These are phyloP conservation scores for Fusarium sp. DNA, from an alignment of 2,329 filamentous ascomycete species.

Conservation along the genomic window DNA sequence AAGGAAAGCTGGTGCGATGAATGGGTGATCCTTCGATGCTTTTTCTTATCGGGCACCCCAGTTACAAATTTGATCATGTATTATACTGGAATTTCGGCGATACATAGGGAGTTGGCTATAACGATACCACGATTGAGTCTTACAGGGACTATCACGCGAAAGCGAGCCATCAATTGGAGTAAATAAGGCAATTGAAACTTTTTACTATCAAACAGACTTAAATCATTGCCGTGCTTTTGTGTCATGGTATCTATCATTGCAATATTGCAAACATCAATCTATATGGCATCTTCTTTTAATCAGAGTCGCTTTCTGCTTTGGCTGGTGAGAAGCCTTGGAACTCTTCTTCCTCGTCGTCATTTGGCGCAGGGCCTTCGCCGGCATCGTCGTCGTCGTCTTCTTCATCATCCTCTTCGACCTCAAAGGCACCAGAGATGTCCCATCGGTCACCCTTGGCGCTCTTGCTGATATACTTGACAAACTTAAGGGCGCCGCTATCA, in stretches of 20 bases:
- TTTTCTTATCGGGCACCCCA: not conserved
- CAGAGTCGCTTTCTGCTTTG: slow-evolving; percentile 54
- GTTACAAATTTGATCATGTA: slow-evolving; percentile 14
- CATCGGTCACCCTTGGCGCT: slow-evolving; percentile 89
- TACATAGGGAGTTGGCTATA: slow-evolving; percentile 18
- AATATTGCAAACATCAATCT: slow-evolving; percentile 25
- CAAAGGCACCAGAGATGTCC: slow-evolving; percentile 87
- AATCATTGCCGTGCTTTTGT: slow-evolving; percentile 32
- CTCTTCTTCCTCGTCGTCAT: slow-evolving; percentile 64
- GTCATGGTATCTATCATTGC: slow-evolving; percentile 38
- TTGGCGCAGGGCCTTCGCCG: slow-evolving; percentile 53
- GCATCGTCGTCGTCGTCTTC: slow-evolving; percentile 56
- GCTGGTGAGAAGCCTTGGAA: slow-evolving; percentile 69
- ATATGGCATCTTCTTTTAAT: slow-evolving; percentile 33
- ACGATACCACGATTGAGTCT: slow-evolving; percentile 31
- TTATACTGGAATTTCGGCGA: slow-evolving; percentile 21
- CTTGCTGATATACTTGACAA: slow-evolving; percentile 94
- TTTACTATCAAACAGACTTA: slow-evolving; percentile 10
- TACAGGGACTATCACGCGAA: slow-evolving; percentile 3
- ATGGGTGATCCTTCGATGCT: not conserved
- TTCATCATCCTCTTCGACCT: slow-evolving; percentile 71
- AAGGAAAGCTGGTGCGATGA: not conserved
- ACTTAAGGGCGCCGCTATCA: slow-evolving; percentile 87
- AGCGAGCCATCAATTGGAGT: slow-evolving; percentile 11
- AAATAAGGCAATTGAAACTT: slow-evolving; percentile 1